A percentile compares a stretch with the other conserved stretches of the same genome.
Conservation (phyloP, 23 red algal genomes). For the Chondrus crispus region DNA sequence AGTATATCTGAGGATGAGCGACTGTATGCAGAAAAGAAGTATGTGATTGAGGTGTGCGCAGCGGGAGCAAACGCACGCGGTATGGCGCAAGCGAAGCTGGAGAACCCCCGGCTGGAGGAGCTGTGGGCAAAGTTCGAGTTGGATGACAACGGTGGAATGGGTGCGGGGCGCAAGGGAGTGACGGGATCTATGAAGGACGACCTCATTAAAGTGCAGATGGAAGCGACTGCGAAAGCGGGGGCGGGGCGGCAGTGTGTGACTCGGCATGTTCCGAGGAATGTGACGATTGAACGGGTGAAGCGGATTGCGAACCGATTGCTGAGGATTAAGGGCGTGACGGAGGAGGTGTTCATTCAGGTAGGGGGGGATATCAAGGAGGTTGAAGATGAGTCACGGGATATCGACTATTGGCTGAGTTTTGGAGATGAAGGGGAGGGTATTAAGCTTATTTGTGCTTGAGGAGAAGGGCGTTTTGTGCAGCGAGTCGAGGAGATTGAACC, state of each 20-base stretch:
- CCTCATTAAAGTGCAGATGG: background rate
- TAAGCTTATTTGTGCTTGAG: no score
- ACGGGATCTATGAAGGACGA: background rate
- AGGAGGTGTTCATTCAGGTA: background rate
- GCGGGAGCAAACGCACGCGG: background rate
- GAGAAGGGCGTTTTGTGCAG: no score
- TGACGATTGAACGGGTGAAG: background rate
- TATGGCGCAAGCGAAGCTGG: background rate
- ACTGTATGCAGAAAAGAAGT: constrained; percentile 10
- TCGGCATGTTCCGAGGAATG: background rate
- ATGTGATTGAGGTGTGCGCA: background rate
- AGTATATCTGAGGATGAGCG: constrained; percentile 36
- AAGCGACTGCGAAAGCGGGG: background rate
- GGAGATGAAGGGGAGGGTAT: no score
- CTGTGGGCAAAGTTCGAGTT: background rate
- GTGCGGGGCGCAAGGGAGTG: background rate
- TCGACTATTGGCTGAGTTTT: background rate
- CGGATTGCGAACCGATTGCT: background rate
- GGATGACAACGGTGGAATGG: background rate
- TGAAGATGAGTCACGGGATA: background rate
- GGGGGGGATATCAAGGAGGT: background rate
- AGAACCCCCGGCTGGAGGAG: constrained; percentile 9
- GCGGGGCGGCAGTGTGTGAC: background rate
- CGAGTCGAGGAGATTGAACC: no score
- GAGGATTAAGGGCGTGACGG: background rate